Evolutionary conservation across 768 basidiomycete species (phyloP).

Genomic region (Trametes elegans): DNA sequence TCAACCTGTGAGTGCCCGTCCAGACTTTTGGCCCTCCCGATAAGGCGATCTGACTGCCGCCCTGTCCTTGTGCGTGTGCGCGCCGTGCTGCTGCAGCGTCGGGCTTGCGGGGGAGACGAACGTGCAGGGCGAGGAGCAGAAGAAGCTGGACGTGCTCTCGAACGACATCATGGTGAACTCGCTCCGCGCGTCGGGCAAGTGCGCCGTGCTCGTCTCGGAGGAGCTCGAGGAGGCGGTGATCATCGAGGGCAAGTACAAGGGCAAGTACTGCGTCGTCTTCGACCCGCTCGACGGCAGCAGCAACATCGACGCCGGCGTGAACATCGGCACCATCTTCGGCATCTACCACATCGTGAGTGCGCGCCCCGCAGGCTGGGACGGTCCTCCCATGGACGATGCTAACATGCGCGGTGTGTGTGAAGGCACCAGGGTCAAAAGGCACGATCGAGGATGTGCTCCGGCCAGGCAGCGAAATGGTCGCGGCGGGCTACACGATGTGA

Average conservation of each 20-base stretch:
- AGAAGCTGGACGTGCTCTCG: conserved; percentile 96
- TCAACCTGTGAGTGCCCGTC: conserved; percentile 77
- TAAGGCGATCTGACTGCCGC: background rate
- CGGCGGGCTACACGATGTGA: conserved; percentile 95
- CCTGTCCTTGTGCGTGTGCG: background rate
- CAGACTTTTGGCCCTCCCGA: background rate
- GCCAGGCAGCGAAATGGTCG: conserved; percentile 96
- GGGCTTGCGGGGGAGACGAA: conserved; percentile 96
- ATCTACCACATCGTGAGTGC: conserved; percentile 84
- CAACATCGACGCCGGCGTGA: conserved; percentile 98
- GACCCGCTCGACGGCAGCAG: conserved; percentile 95
- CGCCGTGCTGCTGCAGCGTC: conserved; percentile 65
- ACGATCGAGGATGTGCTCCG: conserved; percentile 83
- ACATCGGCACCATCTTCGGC: conserved; percentile 97
- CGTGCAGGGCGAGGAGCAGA: conserved; percentile 98
- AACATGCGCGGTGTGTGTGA: background rate
- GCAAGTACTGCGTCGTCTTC: conserved; percentile 96
- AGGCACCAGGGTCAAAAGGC: conserved; percentile 80
- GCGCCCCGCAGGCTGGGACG: background rate
- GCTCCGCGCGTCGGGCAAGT: conserved; percentile 94
- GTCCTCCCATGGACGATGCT: no score
- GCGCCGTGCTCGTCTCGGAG: conserved; percentile 94
- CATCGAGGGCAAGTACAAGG: conserved; percentile 76
- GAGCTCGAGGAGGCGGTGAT: conserved; percentile 92
- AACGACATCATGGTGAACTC: conserved; percentile 99